Conservation (phyloP, 192 early-diverging fungal genomes). For the Chytriomyces hyalinus region DNA sequence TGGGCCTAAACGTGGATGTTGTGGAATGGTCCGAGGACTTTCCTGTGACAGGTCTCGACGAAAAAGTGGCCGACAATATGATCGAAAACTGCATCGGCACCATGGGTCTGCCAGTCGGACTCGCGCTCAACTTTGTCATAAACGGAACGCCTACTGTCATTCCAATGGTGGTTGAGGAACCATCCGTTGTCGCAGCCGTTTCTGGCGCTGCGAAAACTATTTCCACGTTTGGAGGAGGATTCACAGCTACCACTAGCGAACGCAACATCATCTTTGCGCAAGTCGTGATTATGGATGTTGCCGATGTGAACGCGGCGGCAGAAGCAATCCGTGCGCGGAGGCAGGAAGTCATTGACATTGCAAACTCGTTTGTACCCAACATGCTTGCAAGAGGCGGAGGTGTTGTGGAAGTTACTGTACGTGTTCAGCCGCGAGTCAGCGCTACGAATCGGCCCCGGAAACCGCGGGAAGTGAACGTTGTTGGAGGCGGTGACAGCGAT, state of each 20-base stretch:
- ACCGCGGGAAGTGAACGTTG: slow-evolving; percentile 4
- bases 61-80: slow-evolving; percentile 76
- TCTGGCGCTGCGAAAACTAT: slow-evolving; percentile 79
- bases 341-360: slow-evolving; percentile 52
- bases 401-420: slow-evolving; percentile 59
- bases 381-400: slow-evolving; percentile 75
- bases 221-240: slow-evolving; percentile 56
- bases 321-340: slow-evolving; percentile 8
- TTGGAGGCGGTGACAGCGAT: background rate
- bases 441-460: slow-evolving; percentile 18
- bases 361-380: slow-evolving; percentile 68
- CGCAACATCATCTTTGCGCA: slow-evolving; percentile 77
- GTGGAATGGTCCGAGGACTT: slow-evolving; percentile 48
- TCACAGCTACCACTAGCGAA: slow-evolving; percentile 61
- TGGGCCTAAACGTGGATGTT: slow-evolving; percentile 32
- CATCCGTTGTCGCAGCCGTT: slow-evolving; percentile 78
- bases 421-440: slow-evolving; percentile 47
- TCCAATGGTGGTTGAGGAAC: slow-evolving; percentile 81
- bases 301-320: background rate
- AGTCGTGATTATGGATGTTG: slow-evolving; percentile 20
- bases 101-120: slow-evolving; percentile 71
- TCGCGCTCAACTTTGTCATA: slow-evolving; percentile 76
- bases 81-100: slow-evolving; percentile 66
- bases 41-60: slow-evolving; percentile 68
- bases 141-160: slow-evolving; percentile 64